Evolutionary conservation across 108 stramenopile genomes (phyloP).

Genomic region (Conticribra guillardii): DNA sequence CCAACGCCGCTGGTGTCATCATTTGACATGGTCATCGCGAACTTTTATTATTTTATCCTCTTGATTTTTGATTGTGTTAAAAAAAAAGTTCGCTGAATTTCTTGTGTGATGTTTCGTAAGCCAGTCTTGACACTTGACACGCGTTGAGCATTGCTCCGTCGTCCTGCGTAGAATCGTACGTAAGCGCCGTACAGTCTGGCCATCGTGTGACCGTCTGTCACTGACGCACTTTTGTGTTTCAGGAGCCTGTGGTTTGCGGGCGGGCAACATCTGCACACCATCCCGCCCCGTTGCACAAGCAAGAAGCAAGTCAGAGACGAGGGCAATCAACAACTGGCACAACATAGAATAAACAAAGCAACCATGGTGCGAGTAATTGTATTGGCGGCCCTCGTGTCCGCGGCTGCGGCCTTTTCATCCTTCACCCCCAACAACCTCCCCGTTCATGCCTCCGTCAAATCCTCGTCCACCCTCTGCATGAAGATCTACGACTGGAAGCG

Average conservation of each 20-base stretch:
- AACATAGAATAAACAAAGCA: conserved; percentile 7
- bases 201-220: background rate
- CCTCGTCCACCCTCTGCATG: conserved; percentile 69
- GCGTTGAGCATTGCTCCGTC: too few species aligned
- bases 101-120: too few species aligned
- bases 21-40: too few species aligned
- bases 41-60: too few species aligned
- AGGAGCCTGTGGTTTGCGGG: background rate
- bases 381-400: conserved; percentile 42
- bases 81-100: too few species aligned
- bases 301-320: background rate
- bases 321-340: background rate
- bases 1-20: too few species aligned
- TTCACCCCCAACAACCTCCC: conserved; percentile 52
- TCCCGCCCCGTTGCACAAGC: background rate
- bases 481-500: conserved; percentile 97
- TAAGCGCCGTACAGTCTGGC: background rate
- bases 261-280: too few species aligned
- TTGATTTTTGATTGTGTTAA: too few species aligned
- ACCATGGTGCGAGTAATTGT: conserved; percentile 47
- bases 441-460: conserved; percentile 25
- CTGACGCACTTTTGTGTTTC: background rate
- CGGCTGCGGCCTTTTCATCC: conserved; percentile 52
- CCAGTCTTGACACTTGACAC: too few species aligned
- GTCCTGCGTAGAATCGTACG: background rate